phyloP scores from a whole-genome alignment of 345 rosid genomes.

The Eucalyptus melliodora region DNA sequence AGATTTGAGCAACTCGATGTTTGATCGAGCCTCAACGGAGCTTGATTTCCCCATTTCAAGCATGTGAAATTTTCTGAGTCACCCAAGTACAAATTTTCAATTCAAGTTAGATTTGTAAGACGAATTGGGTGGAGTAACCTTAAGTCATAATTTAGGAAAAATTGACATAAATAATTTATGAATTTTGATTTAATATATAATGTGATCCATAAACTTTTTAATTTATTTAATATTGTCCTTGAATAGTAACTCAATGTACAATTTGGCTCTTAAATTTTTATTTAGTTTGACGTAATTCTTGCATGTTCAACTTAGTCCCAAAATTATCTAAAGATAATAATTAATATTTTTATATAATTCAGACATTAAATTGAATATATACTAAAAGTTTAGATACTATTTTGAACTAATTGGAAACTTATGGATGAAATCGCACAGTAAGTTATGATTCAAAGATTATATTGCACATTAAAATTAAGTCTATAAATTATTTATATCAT shows the following conservation, averaged over 20 bases:
- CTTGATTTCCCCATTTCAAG: background rate
- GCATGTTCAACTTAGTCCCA: fast-evolving
- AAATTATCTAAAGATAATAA: fast-evolving
- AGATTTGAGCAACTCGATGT: background rate
- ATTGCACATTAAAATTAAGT: fast-evolving
- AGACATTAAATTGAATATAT: fast-evolving
- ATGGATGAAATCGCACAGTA: no score
- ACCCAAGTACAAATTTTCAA: background rate
- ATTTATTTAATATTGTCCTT: no score
- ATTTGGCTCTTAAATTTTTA: fast-evolving
- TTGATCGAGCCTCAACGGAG: background rate
- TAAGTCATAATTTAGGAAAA: no score
- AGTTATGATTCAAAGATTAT: no score
- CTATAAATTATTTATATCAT: no score
- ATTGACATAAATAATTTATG: fast-evolving
- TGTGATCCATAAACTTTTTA: no score
- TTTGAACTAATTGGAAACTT: no score
- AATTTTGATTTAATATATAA: no score
- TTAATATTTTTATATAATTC: fast-evolving
- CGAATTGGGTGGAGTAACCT: no score
- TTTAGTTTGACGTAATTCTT: fast-evolving
- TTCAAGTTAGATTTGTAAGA: no score
- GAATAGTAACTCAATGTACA: fast-evolving
- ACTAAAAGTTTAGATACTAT: fast-evolving
- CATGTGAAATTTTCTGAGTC: fast-evolving